Evolutionary conservation across 2,329 filamentous ascomycete species (phyloP).

Genomic region (Mollisia scopiformis): DNA sequence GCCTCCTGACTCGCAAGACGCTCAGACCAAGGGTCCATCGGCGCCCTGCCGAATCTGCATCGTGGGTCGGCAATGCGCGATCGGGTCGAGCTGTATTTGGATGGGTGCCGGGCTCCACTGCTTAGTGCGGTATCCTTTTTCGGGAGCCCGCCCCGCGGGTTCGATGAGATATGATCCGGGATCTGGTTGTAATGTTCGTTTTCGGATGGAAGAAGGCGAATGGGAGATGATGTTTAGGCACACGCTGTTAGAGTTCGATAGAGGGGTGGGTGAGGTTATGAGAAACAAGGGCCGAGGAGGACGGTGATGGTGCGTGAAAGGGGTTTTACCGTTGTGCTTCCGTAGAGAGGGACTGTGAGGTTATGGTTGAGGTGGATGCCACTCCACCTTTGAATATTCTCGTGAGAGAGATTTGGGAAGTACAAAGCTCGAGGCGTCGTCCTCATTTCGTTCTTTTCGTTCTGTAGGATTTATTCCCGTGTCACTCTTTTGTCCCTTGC

Average conservation of each 20-base stretch:
- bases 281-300: no score
- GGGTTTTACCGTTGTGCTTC: no score
- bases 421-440: neutral
- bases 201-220: no score
- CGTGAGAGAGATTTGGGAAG: neutral
- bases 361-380: neutral
- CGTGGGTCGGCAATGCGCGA: neutral
- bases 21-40: neutral
- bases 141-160: neutral
- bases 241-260: no score
- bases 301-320: no score
- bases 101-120: neutral
- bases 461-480: neutral
- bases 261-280: no score
- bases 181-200: neutral
- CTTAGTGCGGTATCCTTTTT: neutral
- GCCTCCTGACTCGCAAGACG: neutral
- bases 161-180: neutral
- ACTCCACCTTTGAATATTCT: neutral
- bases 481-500: slow-evolving; percentile 1
- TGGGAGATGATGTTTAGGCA: no score
- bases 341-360: neutral
- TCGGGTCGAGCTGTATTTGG: neutral
- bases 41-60: neutral
- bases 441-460: neutral